phyloP scores from a whole-genome alignment of 2,329 filamentous ascomycete species.

The Beauveria asiatica region DNA sequence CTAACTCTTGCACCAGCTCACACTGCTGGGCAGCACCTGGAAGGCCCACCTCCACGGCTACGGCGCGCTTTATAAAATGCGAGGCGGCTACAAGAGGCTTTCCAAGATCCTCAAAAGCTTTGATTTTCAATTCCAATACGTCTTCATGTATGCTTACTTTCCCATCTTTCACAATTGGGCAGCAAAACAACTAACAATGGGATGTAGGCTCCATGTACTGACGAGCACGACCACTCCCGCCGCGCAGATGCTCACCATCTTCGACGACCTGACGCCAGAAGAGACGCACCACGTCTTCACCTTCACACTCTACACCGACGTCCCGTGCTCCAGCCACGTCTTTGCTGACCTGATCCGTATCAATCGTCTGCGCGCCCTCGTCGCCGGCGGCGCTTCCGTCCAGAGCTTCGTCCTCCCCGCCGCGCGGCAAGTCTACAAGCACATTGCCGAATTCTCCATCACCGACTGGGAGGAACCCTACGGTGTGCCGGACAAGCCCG shows the following conservation, averaged over 20 bases:
- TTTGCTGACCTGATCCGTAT: not conserved
- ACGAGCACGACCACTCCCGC: constrained; percentile 5
- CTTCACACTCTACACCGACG: not conserved
- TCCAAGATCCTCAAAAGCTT: not conserved
- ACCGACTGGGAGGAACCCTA: constrained; percentile 1
- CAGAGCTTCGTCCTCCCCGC: not conserved
- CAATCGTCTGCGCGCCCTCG: constrained; percentile 3
- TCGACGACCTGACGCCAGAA: not conserved
- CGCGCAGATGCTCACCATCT: not conserved
- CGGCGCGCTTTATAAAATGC: constrained; percentile 1
- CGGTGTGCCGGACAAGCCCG: constrained; percentile 5
- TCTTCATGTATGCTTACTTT: not conserved
- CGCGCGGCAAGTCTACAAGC: not conserved
- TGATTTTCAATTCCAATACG: constrained; percentile 1
- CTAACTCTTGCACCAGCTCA: not conserved
- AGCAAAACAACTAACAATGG: not conserved
- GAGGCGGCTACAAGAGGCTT: constrained; percentile 4
- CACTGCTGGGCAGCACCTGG: not conserved
- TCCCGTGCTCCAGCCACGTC: constrained; percentile 4
- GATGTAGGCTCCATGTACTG: not conserved
- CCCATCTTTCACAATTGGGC: not conserved
- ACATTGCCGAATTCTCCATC: constrained; percentile 1
- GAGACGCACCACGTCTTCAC: constrained; percentile 1
- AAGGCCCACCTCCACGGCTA: constrained; percentile 7
- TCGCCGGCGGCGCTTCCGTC: not conserved